Conservation (phyloP, 2,329 filamentous ascomycete species). For the Magnaporthales sp. region DNA sequence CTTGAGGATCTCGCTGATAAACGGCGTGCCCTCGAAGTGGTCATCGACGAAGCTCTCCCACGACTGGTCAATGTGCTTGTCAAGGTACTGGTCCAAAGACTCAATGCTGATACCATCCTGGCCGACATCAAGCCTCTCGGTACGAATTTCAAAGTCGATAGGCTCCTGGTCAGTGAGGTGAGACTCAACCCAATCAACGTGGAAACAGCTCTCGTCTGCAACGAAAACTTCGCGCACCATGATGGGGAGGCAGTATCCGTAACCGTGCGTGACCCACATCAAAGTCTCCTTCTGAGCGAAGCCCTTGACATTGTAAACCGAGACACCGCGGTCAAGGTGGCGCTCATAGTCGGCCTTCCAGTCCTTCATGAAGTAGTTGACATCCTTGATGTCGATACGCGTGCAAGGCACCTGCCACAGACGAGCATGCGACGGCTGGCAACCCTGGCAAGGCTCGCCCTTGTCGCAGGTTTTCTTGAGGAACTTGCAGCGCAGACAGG, state of each 20-base stretch:
- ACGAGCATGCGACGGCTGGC: conserved; percentile 89
- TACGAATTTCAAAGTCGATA: conserved; percentile 76
- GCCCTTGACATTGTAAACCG: conserved; percentile 91
- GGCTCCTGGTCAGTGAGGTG: conserved; percentile 59
- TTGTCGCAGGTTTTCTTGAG: conserved; percentile 97
- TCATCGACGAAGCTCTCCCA: conserved; percentile 94
- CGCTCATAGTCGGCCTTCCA: conserved; percentile 97
- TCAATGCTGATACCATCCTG: conserved; percentile 77
- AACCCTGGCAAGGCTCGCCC: conserved; percentile 90
- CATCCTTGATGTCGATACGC: conserved; percentile 97
- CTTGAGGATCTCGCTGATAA: conserved; percentile 93
- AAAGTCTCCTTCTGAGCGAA: conserved; percentile 57
- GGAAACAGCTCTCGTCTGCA: conserved; percentile 84
- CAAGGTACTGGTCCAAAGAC: conserved; percentile 82
- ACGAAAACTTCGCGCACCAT: conserved; percentile 92
- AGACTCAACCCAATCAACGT: conserved; percentile 87
- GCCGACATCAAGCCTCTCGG: conserved; percentile 80
- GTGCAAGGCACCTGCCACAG: conserved; percentile 98
- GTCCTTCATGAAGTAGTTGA: conserved; percentile 98
- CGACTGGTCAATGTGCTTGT: conserved; percentile 85
- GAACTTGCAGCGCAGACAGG: conserved; percentile 94
- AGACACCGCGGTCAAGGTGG: conserved; percentile 78
- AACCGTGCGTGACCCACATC: conserved; percentile 94
- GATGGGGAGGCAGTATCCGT: conserved; percentile 86
- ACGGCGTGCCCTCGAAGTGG: conserved; percentile 91